Percentiles rank a stretch among this genome's conserved stretches.
phyloP scores from a whole-genome alignment of 768 basidiomycete species.

The Psilocybe azurescens region DNA sequence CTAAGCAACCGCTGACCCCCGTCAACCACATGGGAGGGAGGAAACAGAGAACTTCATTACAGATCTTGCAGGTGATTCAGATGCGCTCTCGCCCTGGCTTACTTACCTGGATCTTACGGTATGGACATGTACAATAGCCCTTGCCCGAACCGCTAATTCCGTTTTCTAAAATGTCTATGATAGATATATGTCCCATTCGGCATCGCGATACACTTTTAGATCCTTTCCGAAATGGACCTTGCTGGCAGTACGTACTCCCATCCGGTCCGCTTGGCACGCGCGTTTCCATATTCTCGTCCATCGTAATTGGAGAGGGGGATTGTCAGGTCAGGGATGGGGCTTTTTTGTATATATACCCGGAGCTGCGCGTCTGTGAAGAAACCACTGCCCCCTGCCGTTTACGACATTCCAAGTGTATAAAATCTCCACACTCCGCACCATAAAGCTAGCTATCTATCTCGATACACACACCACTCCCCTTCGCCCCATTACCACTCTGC shows the following conservation, averaged over 20 bases:
- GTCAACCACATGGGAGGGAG: constrained; percentile 8
- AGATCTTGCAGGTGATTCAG: not conserved
- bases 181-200: not conserved
- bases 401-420: constrained; percentile 2
- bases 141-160: not conserved
- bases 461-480: not conserved
- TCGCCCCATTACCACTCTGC: constrained; percentile 7
- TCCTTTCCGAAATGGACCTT: constrained; percentile 7
- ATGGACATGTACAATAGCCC: constrained; percentile 1
- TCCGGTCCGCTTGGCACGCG: constrained; percentile 10
- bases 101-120: constrained; percentile 8
- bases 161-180: not conserved
- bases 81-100: not conserved
- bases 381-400: not conserved
- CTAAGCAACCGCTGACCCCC: constrained; percentile 12
- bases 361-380: constrained; percentile 16
- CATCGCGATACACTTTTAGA: constrained; percentile 4
- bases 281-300: not conserved
- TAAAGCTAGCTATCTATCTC: not conserved
- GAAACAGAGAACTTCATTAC: not conserved
- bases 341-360: constrained; percentile 6
- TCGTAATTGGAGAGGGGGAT: not conserved
- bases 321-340: not conserved
- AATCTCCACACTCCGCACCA: constrained; percentile 4
- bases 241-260: constrained; percentile 8